Conservation (phyloP, 1,284 basidiomycete species). For the Naganishia sp. region DNA sequence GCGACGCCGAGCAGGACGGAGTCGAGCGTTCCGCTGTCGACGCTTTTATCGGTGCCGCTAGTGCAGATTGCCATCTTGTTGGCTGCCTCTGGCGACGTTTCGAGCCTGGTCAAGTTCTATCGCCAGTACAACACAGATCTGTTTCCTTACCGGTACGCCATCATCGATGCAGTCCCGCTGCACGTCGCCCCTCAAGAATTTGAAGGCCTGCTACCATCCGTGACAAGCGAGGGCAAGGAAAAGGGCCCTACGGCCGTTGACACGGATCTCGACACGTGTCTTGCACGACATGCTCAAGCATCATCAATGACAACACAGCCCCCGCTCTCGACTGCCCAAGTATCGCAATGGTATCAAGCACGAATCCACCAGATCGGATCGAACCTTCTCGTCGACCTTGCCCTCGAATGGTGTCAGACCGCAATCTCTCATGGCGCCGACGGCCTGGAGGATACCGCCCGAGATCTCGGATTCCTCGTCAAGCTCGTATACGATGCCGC, state of each 20-base stretch:
- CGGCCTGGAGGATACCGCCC: constrained; percentile 79
- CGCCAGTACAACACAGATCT: constrained; percentile 62
- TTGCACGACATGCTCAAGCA: neutral
- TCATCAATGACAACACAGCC: neutral
- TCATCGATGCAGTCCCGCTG: constrained; percentile 73
- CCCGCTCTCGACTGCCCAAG: constrained; percentile 46
- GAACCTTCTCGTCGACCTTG: constrained; percentile 72
- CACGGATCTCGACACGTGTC: neutral
- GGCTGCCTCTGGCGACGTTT: constrained; percentile 64
- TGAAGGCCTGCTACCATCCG: constrained; percentile 65
- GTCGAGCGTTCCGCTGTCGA: constrained; percentile 61
- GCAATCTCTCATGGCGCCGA: constrained; percentile 76
- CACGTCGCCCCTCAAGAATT: constrained; percentile 67
- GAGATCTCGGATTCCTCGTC: constrained; percentile 82
- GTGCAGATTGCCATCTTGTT: constrained; percentile 64
- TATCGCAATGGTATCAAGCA: constrained; percentile 71
- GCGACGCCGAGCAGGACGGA: constrained; percentile 41
- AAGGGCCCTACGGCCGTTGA: constrained; percentile 4
- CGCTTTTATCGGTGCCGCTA: constrained; percentile 66
- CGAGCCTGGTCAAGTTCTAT: constrained; percentile 63
- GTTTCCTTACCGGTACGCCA: constrained; percentile 68
- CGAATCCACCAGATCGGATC: constrained; percentile 66
- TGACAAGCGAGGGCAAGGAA: constrained; percentile 59
- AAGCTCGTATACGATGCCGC: constrained; percentile 77
- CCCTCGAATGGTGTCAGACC: constrained; percentile 77